Evolutionary conservation across 2,329 filamentous ascomycete genomes (phyloP), one percentile per base, ranked within the genome.

Genomic region (Pseudopithomyces maydicus): DNA sequence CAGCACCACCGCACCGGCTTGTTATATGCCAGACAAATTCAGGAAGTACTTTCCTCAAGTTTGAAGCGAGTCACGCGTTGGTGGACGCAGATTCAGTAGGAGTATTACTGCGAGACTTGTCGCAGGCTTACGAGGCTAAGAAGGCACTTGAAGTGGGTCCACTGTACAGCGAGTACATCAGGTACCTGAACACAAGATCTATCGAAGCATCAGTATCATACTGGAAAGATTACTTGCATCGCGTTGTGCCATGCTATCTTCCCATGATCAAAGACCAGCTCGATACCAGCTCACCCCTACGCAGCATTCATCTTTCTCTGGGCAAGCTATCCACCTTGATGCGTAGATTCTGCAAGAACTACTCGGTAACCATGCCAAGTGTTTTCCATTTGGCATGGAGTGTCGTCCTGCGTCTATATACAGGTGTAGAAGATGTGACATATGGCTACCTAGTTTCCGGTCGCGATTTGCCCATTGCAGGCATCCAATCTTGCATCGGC

Each of bases 281-380:
- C 4, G 35, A 38, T 3, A 19, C 23, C 8, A 15, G 17, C 72
- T 73, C 3, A 59, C 22, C 49, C 19, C 42, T 49, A 6, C 43
- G 46, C 20, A 55, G 50, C n/a, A 44, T 60, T 33, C 8, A 44
- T 10, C 32, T 60, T 22, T 42, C 32, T 14, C 52, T 60, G 8
- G 55, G 23, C 7, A 42, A 29, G 5, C 7, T 43, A n/a, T 47
- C 35, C 17, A 32, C 20, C 32, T 29, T 22, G 14, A 26, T 52
- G 26, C 47, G 59, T 54, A 52, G 44, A 20, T 53, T 66, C 61
- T 81, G 79, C 47, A 72, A 78, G 20, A 61, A 64, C 14, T 64
- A 69, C 45, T 74, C 74, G 1, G 65, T 81, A 14, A 82, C 80
- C 0, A 48, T 81, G 4, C 73, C 80, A 8, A 81, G 79, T 56